Percentiles rank a stretch among this genome's conserved stretches.
Evolutionary conservation across 106 monocot genomes (phyloP).

Genomic region (Gastrodia elata): DNA sequence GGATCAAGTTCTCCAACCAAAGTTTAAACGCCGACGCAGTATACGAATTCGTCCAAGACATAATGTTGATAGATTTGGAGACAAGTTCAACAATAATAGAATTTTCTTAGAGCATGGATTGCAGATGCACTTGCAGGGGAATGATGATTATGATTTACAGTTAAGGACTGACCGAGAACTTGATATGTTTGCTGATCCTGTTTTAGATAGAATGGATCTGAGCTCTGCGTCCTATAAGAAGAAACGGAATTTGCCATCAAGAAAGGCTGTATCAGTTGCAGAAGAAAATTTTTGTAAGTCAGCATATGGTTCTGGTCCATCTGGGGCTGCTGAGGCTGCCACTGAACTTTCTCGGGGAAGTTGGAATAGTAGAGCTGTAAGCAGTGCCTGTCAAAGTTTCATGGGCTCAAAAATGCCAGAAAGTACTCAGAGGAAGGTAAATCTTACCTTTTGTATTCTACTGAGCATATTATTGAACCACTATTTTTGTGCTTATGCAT

Average conservation of each 20-base stretch:
- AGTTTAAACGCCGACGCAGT: slow-evolving; percentile 77
- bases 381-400: slow-evolving; percentile 15
- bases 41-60: slow-evolving; percentile 61
- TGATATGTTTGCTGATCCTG: slow-evolving; percentile 24
- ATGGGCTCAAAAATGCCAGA: slow-evolving; percentile 49
- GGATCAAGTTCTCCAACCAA: slow-evolving; percentile 72
- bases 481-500: neutral
- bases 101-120: slow-evolving; percentile 12
- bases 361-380: slow-evolving; percentile 44
- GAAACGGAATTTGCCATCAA: slow-evolving; percentile 38
- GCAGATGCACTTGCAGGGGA: slow-evolving; percentile 19
- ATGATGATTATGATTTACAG: slow-evolving; percentile 26
- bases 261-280: slow-evolving; percentile 29
- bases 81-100: slow-evolving; percentile 32
- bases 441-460: slow-evolving; percentile 6
- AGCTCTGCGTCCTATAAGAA: slow-evolving; percentile 24
- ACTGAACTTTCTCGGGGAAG: slow-evolving; percentile 46
- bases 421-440: slow-evolving; percentile 77
- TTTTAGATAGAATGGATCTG: slow-evolving; percentile 23
- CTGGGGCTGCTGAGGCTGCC: slow-evolving; percentile 34
- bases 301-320: slow-evolving; percentile 36
- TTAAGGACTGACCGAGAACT: slow-evolving; percentile 22
- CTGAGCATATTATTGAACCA: neutral
- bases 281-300: slow-evolving; percentile 27
- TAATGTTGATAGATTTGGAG: slow-evolving; percentile 51